These are phyloP conservation scores for Myrica gale DNA, from an alignment of 306 rosid genomes.

Conservation along the genomic window DNA sequence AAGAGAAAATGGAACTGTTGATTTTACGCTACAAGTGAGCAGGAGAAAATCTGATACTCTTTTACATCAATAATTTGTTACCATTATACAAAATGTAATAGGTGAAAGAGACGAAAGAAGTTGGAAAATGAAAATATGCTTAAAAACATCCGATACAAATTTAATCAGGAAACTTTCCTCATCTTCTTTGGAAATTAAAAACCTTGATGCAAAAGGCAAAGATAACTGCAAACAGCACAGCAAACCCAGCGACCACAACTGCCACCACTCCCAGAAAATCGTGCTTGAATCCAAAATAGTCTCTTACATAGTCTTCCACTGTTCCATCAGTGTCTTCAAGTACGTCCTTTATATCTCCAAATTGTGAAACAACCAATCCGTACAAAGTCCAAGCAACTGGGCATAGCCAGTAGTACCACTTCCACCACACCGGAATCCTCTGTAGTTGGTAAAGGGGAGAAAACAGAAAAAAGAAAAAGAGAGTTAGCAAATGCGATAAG, in stretches of 20 bases:
- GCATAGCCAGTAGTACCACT: conserved; percentile 71
- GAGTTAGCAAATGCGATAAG: background rate
- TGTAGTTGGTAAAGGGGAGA: conserved; percentile 15
- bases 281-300: conserved; percentile 35
- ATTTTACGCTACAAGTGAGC: too few species aligned
- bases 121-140: too few species aligned
- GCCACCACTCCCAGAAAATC: conserved; percentile 43
- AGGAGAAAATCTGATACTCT: too few species aligned
- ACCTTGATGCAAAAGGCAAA: conserved; percentile 39
- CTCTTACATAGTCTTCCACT: conserved; percentile 25
- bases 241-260: conserved; percentile 22
- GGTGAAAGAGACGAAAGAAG: too few species aligned
- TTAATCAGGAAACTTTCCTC: background rate
- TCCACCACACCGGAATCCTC: conserved; percentile 84
- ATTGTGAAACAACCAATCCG: conserved; percentile 62
- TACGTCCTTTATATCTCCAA: conserved; percentile 25
- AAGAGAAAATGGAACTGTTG: too few species aligned
- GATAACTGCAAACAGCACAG: conserved; percentile 32
- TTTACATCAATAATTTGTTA: too few species aligned
- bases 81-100: too few species aligned
- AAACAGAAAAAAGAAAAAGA: background rate
- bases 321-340: conserved; percentile 21
- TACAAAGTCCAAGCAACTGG: conserved; percentile 69
- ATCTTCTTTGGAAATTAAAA: conserved; percentile 44
- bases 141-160: background rate